These are phyloP conservation scores for Colletotrichum sp. DNA, from an alignment of 2,329 filamentous ascomycete species.

Conservation along the genomic window DNA sequence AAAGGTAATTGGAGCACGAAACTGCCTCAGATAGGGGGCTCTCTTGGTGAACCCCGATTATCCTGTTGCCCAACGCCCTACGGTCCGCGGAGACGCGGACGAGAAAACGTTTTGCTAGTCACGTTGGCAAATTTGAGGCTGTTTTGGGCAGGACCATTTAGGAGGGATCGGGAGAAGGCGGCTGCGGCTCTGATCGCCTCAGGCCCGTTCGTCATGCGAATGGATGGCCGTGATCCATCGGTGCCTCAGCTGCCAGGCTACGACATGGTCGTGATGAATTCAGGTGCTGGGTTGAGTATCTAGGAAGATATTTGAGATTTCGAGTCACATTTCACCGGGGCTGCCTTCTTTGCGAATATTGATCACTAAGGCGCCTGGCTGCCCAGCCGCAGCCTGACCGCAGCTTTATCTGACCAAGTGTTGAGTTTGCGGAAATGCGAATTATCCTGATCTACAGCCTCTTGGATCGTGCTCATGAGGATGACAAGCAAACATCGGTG, in stretches of 20 bases:
- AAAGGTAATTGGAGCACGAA: not conserved
- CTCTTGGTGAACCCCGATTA: not conserved
- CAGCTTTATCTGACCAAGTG: not conserved
- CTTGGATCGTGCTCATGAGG: not conserved
- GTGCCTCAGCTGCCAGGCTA: not conserved
- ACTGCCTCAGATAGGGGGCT: not conserved
- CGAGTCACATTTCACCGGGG: not conserved
- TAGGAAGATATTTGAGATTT: not conserved
- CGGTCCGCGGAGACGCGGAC: not conserved
- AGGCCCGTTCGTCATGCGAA: not conserved
- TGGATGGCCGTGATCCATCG: not conserved
- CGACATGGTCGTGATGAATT: not conserved
- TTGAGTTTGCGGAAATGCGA: not conserved
- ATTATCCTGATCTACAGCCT: not conserved
- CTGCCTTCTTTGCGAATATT: not conserved
- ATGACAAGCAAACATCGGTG: not conserved
- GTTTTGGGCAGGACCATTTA: not conserved
- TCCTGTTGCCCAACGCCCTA: not conserved
- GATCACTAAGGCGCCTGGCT: not conserved
- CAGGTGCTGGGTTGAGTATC: not conserved
- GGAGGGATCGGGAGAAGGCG: constrained; percentile 11
- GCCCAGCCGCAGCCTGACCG: not conserved
- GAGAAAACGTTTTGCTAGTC: not conserved
- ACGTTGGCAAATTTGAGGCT: not conserved
- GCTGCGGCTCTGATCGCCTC: not conserved